phyloP scores from a whole-genome alignment of 306 rosid genomes.

The Carpinus fangiana region DNA sequence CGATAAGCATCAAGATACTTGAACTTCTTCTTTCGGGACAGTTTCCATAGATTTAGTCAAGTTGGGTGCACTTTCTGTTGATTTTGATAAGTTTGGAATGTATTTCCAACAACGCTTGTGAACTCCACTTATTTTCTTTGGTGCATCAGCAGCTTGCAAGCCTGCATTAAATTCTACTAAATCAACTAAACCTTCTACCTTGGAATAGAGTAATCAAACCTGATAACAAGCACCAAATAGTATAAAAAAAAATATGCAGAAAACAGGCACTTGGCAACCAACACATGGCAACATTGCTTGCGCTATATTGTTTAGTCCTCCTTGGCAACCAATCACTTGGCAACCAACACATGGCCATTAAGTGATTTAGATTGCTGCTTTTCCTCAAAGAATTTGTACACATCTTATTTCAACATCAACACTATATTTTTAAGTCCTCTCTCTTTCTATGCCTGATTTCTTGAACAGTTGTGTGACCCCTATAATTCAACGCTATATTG shows the following conservation, averaged over 20 bases:
- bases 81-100: slow-evolving; percentile 46
- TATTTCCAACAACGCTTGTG: slow-evolving; percentile 98
- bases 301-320: no score
- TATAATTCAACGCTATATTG: no score
- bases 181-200: slow-evolving; percentile 10
- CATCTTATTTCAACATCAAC: neutral
- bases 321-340: neutral
- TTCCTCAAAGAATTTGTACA: neutral
- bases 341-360: neutral
- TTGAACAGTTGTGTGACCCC: no score
- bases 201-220: slow-evolving; percentile 8
- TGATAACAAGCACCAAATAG: slow-evolving; percentile 12
- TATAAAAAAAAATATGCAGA: neutral
- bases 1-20: slow-evolving; percentile 46
- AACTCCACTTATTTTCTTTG: slow-evolving; percentile 93
- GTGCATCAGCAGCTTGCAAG: slow-evolving; percentile 58
- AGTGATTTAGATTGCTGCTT: neutral
- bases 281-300: neutral
- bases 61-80: slow-evolving; percentile 39
- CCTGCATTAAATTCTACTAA: slow-evolving; percentile 55
- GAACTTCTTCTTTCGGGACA: slow-evolving; percentile 50
- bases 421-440: neutral
- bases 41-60: slow-evolving; percentile 43
- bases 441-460: neutral
- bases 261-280: neutral